Conservation (phyloP, 305 asterid species). For the Fraxinus sp. region DNA sequence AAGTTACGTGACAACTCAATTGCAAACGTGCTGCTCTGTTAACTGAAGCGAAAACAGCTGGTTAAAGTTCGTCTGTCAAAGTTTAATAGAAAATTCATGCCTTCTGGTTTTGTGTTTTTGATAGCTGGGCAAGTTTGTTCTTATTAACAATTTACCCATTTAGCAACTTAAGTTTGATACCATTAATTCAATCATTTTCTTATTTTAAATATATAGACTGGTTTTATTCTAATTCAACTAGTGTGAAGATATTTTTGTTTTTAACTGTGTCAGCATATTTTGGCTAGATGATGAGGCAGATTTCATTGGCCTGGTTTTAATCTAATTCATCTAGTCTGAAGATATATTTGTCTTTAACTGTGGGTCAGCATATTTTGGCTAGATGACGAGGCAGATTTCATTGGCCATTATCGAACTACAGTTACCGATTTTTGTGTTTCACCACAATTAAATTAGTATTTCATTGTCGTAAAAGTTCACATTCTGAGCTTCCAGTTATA, state of each 20-base stretch:
- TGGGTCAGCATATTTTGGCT: background rate
- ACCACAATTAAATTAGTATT: background rate
- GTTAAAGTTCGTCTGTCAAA: background rate
- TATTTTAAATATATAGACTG: background rate
- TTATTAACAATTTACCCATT: background rate
- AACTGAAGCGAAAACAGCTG: background rate
- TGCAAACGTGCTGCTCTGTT: background rate
- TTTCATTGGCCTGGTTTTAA: background rate
- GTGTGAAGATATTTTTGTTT: background rate
- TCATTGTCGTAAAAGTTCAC: constrained; percentile 4
- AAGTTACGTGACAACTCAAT: background rate
- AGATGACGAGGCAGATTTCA: background rate
- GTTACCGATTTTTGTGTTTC: background rate
- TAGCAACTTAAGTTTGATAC: background rate
- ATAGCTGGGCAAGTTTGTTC: background rate
- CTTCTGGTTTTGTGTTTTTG: background rate
- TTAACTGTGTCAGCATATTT: background rate
- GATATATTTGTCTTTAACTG: background rate
- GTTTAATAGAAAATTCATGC: background rate
- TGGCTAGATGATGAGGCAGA: background rate
- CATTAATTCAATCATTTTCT: background rate
- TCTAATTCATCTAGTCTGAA: background rate
- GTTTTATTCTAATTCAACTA: background rate
- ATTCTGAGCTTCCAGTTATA: background rate
- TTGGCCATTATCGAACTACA: background rate